Evolutionary conservation across 2,329 filamentous ascomycete genomes (phyloP), one percentile per base, ranked within the genome.

Genomic region (Xylariaceae sp.): DNA sequence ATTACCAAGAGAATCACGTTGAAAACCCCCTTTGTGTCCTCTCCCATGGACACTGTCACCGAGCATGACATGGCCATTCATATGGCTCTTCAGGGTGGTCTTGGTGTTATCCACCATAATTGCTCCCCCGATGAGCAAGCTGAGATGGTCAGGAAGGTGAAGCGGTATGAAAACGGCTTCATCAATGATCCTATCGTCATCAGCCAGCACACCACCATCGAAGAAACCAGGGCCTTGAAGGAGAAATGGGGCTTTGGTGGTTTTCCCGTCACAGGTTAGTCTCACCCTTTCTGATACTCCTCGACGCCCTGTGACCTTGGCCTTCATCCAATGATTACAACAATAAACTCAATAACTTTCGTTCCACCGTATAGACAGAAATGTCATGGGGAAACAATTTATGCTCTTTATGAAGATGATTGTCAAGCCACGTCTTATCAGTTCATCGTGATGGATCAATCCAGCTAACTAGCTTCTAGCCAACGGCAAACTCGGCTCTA

Each of bases 21-120:
- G 67, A 98, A 96, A 81, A 94, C 91, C 6, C 93, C 93, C 49
- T 91, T 98, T 64, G 82, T 97, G 55, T 98, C 93, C 37, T 97
- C 93, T 32, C 93, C 94, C 62, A 98, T 98, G 93, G 93, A 98
- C 75, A 98, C 93, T 8, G 93, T 98, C 67, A 98, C 94, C 35
- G 93, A 98, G 76, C 88, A 95, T 73, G 92, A 95, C 68, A 98
- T 98, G 94, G 94, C 93, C 55, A 97, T 98, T 61, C 88, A 96
- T 74, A 95, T 94, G 79, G 88, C 88, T 42, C 79, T 93, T 23
- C 85, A 93, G 64, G 88, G 88, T 60, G 88, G 88, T 62, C 76
- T 94, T 16, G 88, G 93, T 73, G 90, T 98, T 59, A 95, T 98
- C 58, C 93, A 98, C 77, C 93, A 98, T 81, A 98, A 98, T 77